Evolutionary conservation across 202 grass and related monocot genomes (phyloP).

Genomic region (Cymbopogon flexuosus): DNA sequence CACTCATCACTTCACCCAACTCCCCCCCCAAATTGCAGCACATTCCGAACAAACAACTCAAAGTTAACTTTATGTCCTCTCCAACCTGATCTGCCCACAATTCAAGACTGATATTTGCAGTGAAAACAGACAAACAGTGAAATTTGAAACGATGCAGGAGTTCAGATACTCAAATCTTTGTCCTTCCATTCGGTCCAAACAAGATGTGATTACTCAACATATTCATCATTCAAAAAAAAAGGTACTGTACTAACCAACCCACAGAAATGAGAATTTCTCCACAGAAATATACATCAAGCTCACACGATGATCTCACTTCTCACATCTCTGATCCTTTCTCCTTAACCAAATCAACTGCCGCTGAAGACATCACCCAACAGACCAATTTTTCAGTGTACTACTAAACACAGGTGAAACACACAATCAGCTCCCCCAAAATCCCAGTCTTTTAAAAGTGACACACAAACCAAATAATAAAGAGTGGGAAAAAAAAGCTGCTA

Average conservation of each 20-base stretch:
- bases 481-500: not conserved
- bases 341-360: not conserved
- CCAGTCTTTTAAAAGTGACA: not conserved
- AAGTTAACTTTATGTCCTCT: not conserved
- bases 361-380: not conserved
- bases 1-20: not conserved
- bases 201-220: not conserved
- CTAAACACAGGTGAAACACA: not conserved
- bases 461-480: not conserved
- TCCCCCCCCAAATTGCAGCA: not conserved
- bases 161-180: not conserved
- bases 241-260: not conserved
- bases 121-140: not conserved
- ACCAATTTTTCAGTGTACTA: not conserved
- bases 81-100: not conserved
- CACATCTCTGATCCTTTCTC: not conserved
- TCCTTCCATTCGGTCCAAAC: not conserved
- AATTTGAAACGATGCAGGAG: not conserved
- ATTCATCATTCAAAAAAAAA: not conserved
- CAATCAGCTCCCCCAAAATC: not conserved
- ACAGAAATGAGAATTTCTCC: not conserved
- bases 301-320: not conserved
- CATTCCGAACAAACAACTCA: not conserved
- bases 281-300: not conserved
- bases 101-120: not conserved